These are phyloP conservation scores for Ceratocystis destructans DNA, from an alignment of 2,329 filamentous ascomycete genomes.

Conservation along the genomic window DNA sequence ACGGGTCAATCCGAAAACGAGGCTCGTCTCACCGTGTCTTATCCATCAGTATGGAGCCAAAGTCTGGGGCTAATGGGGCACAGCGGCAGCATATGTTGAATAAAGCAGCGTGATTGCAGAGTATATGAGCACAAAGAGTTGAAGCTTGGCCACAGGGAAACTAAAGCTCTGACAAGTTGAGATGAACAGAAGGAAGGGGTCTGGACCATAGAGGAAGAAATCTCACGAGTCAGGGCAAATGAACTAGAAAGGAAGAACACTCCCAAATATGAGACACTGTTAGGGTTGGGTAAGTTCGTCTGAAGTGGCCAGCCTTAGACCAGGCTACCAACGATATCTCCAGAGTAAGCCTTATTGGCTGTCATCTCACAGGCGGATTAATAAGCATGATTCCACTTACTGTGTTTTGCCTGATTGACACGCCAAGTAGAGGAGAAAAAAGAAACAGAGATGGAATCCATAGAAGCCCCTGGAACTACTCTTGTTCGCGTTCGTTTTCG, in stretches of 20 bases:
- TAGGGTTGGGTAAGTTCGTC: no score
- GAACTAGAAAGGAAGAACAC: no score
- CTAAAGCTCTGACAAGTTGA: neutral
- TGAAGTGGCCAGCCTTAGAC: no score
- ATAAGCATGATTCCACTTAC: no score
- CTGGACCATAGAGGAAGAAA: no score
- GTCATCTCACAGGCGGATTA: no score
- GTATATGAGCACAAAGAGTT: neutral
- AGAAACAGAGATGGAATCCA: neutral
- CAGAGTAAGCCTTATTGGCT: no score
- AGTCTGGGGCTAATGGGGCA: constrained; percentile 10
- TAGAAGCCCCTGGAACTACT: neutral
- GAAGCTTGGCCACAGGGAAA: neutral
- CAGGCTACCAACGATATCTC: no score
- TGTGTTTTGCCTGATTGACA: no score
- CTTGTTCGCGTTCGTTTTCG: constrained; percentile 19
- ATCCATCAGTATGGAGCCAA: constrained; percentile 18
- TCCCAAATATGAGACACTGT: no score
- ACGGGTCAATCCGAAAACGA: constrained; percentile 15
- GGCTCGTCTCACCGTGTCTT: constrained; percentile 20
- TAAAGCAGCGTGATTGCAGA: neutral
- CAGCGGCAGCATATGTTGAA: neutral
- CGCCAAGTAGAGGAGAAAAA: no score
- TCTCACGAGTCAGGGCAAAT: no score
- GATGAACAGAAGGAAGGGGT: neutral